phyloP scores from a whole-genome alignment of 2,329 filamentous ascomycete species.

The Tolypocladium amazonense region DNA sequence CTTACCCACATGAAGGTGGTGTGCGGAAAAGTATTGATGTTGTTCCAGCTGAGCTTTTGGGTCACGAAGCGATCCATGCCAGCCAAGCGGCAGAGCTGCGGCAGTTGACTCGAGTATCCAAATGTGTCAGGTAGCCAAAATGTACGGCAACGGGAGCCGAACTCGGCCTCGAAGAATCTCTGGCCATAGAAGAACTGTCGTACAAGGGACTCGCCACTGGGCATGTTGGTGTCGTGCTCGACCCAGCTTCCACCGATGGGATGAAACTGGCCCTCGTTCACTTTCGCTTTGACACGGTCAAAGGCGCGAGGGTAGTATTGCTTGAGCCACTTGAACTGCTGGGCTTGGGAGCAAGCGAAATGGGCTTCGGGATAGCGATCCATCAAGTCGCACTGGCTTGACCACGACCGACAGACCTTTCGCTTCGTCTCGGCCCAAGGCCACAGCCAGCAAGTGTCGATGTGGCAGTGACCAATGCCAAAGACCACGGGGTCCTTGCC shows the following conservation, averaged over 20 bases:
- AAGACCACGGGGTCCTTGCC: constrained; percentile 69
- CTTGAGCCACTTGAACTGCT: constrained; percentile 98
- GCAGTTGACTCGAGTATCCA: constrained; percentile 90
- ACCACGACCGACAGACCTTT: constrained; percentile 93
- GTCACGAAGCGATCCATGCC: constrained; percentile 96
- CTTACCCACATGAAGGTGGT: constrained; percentile 99
- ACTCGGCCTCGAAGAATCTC: constrained; percentile 85
- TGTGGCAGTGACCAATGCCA: constrained; percentile 92
- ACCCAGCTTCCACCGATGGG: constrained; percentile 98
- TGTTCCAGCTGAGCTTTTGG: constrained; percentile 99
- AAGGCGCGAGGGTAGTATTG: constrained; percentile 79
- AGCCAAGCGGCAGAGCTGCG: constrained; percentile 85
- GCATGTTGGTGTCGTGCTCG: constrained; percentile 96
- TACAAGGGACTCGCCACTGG: constrained; percentile 86
- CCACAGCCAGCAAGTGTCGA: constrained; percentile 98
- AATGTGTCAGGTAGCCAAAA: constrained; percentile 99
- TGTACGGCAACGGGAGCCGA: constrained; percentile 77
- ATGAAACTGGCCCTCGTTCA: constrained; percentile 83
- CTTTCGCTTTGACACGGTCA: constrained; percentile 82
- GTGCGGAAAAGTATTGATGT: constrained; percentile 98
- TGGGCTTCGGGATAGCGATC: constrained; percentile 89
- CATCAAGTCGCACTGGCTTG: constrained; percentile 90
- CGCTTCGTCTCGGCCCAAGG: constrained; percentile 96
- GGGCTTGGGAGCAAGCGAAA: constrained; percentile 87
- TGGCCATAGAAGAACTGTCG: constrained; percentile 95